These are phyloP conservation scores for Typha latifolia DNA, from an alignment of 176 grass and related monocot genomes.

Conservation along the genomic window DNA sequence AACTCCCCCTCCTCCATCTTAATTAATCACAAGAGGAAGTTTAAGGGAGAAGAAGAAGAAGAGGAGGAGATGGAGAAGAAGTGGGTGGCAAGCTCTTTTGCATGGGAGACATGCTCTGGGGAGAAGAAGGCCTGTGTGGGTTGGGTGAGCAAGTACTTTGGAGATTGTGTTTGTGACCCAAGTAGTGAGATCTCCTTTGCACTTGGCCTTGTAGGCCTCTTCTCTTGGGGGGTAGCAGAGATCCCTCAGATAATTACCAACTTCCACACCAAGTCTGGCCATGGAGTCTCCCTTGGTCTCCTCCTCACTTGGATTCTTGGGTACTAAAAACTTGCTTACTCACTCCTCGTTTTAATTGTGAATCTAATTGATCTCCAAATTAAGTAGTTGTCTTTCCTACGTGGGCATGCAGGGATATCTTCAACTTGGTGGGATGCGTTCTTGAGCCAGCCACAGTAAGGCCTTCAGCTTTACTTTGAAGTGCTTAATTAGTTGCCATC, in stretches of 20 bases:
- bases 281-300: slow-evolving; percentile 15
- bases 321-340: not conserved
- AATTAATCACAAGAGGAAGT: too few species aligned
- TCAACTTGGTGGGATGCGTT: slow-evolving; percentile 17
- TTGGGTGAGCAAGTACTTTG: slow-evolving; percentile 13
- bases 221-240: slow-evolving; percentile 13
- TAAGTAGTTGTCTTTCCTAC: too few species aligned
- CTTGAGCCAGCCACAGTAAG: slow-evolving; percentile 14
- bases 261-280: slow-evolving; percentile 8
- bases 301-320: slow-evolving; percentile 18
- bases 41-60: not conserved
- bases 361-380: too few species aligned
- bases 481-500: too few species aligned
- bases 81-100: not conserved
- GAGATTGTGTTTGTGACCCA: slow-evolving; percentile 6
- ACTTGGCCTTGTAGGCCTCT: slow-evolving; percentile 9
- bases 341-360: too few species aligned
- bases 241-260: slow-evolving; percentile 17
- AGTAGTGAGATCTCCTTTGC: slow-evolving; percentile 4
- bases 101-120: slow-evolving; percentile 1
- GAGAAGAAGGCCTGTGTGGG: slow-evolving; percentile 9
- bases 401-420: slow-evolving; percentile 3
- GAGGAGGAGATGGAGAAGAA: not conserved
- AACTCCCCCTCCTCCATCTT: too few species aligned
- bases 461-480: not conserved